Evolutionary conservation across 306 rosid genomes (phyloP), one percentile per base, ranked within the genome.

Genomic region (Begonia peltatifolia): DNA sequence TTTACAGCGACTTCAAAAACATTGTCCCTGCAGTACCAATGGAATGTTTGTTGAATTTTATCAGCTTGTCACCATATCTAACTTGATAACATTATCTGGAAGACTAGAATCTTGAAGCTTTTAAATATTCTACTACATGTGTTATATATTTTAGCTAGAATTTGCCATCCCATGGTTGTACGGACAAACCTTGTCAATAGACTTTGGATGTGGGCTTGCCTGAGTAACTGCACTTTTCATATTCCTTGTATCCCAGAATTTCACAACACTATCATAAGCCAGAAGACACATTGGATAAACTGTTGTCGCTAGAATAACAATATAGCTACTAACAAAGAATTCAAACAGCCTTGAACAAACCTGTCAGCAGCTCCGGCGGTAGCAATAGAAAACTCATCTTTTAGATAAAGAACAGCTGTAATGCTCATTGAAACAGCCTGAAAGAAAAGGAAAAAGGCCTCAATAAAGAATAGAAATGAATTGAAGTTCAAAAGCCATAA

Each of bases 221-320:
- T 71, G 73, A 12, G 75, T 77, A 62, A 79, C 77, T 20, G 30
- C 63, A 62, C 63, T 77, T 66, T 73, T 92, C 67, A 87, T 53
- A 68, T 66, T 79, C 72, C 99, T 92, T 50, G 88, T 75, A 65
- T 92, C 99, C 99, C 99, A 92, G 61, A 86, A 92, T 76, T 92
- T 92, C 41, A 92, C 62, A 68, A 79, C 57, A 52, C 99, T 92
- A 85, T 51, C 76, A 43, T 30, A 14, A 62, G 55, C 44, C 6
- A 35, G 1, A 30, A 30, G 38, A 7, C 38, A 5, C 7, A 30
- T 30, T 5, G 38, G 38, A 30, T 7, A 30, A 30, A 30, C 38
- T 30, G 6, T 5, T 30, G 6, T 30, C 38, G 38, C 38, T 30
- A 30, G 9, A 30, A 30, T 30, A 30, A 25, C 54, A 43, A 47